Conservation (phyloP, 2,329 filamentous ascomycete genomes). For the Elsinoe fawcettii region DNA sequence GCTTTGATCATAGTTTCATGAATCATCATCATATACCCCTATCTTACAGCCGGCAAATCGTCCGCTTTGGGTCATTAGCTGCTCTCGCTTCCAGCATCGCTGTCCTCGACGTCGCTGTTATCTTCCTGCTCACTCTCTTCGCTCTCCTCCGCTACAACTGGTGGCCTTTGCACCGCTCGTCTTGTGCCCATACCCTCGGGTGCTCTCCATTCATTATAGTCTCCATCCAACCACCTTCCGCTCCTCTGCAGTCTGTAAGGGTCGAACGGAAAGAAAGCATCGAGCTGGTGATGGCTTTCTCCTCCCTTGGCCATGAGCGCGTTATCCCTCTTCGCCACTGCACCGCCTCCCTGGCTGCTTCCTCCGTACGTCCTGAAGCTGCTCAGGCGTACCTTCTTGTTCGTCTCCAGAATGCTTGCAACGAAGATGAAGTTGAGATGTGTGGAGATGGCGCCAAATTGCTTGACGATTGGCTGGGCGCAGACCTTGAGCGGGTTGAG, state of each 20-base stretch:
- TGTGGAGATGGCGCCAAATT: constrained; percentile 82
- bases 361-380: constrained; percentile 43
- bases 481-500: constrained; percentile 95
- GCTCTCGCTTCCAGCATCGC: constrained; percentile 18
- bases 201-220: constrained; percentile 70
- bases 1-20: constrained; percentile 1
- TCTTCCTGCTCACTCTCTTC: constrained; percentile 35
- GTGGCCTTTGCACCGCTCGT: constrained; percentile 42
- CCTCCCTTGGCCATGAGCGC: constrained; percentile 49
- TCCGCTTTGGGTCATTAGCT: constrained; percentile 8
- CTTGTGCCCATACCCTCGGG: constrained; percentile 32
- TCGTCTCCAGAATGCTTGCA: constrained; percentile 77
- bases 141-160: constrained; percentile 31
- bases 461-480: constrained; percentile 78
- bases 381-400: constrained; percentile 77
- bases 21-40: constrained; percentile 7
- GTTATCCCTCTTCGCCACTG: constrained; percentile 48
- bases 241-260: constrained; percentile 86
- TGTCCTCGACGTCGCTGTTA: constrained; percentile 27
- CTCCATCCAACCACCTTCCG: constrained; percentile 75
- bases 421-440: constrained; percentile 85
- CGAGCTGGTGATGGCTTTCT: constrained; percentile 75
- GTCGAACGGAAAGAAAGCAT: constrained; percentile 95
- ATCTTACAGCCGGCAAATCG: background rate
- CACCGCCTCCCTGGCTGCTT: constrained; percentile 3